Evolutionary conservation across 176 grass and related monocot species (phyloP).

Genomic region (Triticum aestivum): DNA sequence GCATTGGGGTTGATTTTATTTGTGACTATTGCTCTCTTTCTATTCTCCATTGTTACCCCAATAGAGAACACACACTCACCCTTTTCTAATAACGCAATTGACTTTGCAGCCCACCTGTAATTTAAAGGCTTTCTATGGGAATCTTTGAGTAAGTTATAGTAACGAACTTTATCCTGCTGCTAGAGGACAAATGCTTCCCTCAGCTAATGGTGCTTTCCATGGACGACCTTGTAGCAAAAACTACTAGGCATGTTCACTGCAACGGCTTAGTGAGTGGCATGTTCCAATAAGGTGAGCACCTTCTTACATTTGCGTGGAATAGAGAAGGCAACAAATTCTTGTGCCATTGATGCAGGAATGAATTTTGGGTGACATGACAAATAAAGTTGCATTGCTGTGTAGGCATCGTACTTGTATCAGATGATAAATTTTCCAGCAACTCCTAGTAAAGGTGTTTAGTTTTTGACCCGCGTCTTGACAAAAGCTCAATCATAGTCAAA

Average conservation of each 20-base stretch:
- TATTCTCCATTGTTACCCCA: not conserved
- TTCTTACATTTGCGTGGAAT: not conserved
- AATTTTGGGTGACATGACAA: slow-evolving; percentile 31
- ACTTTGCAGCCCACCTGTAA: slow-evolving; percentile 50
- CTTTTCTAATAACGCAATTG: not conserved
- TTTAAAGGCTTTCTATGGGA: slow-evolving; percentile 75
- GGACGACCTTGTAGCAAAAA: too few species aligned
- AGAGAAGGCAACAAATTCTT: slow-evolving; percentile 31
- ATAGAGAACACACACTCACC: not conserved
- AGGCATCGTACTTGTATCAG: not conserved
- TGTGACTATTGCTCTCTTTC: not conserved
- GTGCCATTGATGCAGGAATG: not conserved
- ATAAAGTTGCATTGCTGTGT: slow-evolving; percentile 15
- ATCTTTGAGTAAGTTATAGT: slow-evolving; percentile 93
- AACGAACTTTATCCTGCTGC: slow-evolving; percentile 75
- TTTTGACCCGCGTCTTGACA: not conserved
- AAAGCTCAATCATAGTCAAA: not conserved
- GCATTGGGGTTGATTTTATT: not conserved
- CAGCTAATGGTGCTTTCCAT: too few species aligned
- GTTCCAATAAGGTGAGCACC: slow-evolving; percentile 37
- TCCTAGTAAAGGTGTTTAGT: not conserved
- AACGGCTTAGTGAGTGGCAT: slow-evolving; percentile 66
- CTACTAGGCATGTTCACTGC: too few species aligned
- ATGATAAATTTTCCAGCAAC: not conserved
- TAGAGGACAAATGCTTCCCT: slow-evolving; percentile 61